Conservation (phyloP, 257 asterid genomes). For the Anisodus acutangulus region DNA sequence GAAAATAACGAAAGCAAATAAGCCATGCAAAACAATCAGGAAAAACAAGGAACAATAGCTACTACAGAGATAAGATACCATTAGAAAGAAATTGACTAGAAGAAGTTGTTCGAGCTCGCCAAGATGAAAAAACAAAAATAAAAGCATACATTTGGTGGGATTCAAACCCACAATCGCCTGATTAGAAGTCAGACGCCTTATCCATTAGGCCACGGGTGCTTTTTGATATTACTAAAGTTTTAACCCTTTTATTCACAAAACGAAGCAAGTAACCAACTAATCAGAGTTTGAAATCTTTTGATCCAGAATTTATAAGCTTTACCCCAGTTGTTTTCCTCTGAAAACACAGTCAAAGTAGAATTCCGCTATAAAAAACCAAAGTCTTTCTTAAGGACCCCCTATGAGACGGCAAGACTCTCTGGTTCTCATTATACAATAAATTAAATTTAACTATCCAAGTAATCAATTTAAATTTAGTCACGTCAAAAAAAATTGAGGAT, state of each 20-base stretch:
- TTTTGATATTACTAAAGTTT: too few species aligned
- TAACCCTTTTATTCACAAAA: too few species aligned
- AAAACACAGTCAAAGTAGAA: too few species aligned
- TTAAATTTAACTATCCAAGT: background rate
- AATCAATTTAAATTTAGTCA: background rate
- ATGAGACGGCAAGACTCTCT: background rate
- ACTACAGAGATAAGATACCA: too few species aligned
- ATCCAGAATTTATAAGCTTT: background rate
- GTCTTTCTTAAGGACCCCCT: too few species aligned
- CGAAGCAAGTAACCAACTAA: background rate
- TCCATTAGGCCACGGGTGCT: slow-evolving; percentile 53
- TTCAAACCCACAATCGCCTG: slow-evolving; percentile 63
- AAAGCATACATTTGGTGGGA: slow-evolving; percentile 44
- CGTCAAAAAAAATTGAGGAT: background rate
- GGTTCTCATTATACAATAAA: background rate
- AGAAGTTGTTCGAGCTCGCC: too few species aligned
- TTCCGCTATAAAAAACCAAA: too few species aligned
- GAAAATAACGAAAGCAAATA: too few species aligned
- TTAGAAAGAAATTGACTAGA: too few species aligned
- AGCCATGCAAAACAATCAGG: too few species aligned
- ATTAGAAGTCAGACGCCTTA: slow-evolving; percentile 64
- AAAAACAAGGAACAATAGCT: too few species aligned
- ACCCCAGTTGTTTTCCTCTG: background rate
- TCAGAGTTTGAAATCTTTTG: background rate
- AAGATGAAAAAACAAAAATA: too few species aligned